Evolutionary conservation across 2,329 filamentous ascomycete genomes (phyloP), one percentile per base, ranked within the genome.

Genomic region (Rutstroemia sp.): DNA sequence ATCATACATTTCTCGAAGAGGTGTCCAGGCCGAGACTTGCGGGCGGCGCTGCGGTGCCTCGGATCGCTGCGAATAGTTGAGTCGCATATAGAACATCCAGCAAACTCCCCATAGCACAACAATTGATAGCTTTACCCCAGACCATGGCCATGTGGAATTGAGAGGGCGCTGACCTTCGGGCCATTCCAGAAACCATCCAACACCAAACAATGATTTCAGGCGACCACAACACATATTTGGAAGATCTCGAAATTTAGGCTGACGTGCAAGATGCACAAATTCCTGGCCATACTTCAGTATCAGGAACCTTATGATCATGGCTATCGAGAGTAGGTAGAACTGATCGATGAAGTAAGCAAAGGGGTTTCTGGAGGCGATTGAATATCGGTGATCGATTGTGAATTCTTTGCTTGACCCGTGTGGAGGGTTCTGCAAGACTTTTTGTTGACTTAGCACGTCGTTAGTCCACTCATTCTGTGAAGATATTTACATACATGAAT

Each of bases 151-250:
- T 48, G 61, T 65, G 19, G 64, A 66, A 48, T 63, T 62, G 27
- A 65, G 47, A 34, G 61, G 63, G 27, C 56, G 63, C 49, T 58
- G 57, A 8, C 60, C 61, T 56, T 59, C 49, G 25, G 62, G 63
- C 62, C 62, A 65, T 49, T 66, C 64, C 41, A 65, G 61, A 57
- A 65, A 63, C 59, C 63, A 66, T 49, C 59, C 63, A 41, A 61
- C 50, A 39, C 58, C 63, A 38, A 61, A 64, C 10, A 63, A 37
- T n/a, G 52, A 56, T 19, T 50, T 37, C 6, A 60, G 38, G 23
- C 55, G 58, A 49, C 53, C 34, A 51, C 21, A 23, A 19, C 25
- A 9, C 38, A 39, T 44, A 18, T 19, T 14, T 14, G 23, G 52
- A 21, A 19, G 18, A 12, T 23, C 42, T 45, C 38, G 52, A 55